Evolutionary conservation across 2,329 filamentous ascomycete species (phyloP).

Genomic region (Botrytis hyacinthi): DNA sequence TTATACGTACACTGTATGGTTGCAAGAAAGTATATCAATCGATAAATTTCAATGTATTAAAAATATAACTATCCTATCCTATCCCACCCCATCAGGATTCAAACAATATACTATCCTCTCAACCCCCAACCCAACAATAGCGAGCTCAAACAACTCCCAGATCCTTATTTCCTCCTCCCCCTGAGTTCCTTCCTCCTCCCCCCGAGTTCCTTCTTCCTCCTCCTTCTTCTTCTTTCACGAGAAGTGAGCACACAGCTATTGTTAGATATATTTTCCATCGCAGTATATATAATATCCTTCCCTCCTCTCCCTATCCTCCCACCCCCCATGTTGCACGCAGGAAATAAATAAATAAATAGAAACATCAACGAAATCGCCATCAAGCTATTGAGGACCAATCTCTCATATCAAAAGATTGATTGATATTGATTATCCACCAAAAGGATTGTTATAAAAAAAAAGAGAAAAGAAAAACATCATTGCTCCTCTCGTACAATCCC

Average conservation of each 20-base stretch:
- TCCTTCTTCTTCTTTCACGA: neutral
- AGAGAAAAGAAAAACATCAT: neutral
- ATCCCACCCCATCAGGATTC: neutral
- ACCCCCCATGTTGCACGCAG: neutral
- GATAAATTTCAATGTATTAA: neutral
- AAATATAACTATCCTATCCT: neutral
- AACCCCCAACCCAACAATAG: neutral
- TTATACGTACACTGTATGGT: neutral
- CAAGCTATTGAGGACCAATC: conserved; percentile 1
- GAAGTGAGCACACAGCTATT: neutral
- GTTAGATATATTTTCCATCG: neutral
- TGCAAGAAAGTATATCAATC: neutral
- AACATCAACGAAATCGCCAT: neutral
- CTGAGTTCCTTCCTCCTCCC: too few relatives aligned
- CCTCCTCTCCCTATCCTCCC: neutral
- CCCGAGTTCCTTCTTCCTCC: too few relatives aligned
- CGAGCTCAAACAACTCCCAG: neutral
- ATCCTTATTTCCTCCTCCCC: neutral
- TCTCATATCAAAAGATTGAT: neutral
- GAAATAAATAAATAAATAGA: neutral
- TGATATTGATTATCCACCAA: neutral
- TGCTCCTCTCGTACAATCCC: neutral
- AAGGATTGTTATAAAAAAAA: neutral
- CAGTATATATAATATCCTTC: neutral
- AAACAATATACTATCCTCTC: neutral